Base-by-base conservation (phyloP, 129 eudicot species). In the Deinandra increscens region DNA sequence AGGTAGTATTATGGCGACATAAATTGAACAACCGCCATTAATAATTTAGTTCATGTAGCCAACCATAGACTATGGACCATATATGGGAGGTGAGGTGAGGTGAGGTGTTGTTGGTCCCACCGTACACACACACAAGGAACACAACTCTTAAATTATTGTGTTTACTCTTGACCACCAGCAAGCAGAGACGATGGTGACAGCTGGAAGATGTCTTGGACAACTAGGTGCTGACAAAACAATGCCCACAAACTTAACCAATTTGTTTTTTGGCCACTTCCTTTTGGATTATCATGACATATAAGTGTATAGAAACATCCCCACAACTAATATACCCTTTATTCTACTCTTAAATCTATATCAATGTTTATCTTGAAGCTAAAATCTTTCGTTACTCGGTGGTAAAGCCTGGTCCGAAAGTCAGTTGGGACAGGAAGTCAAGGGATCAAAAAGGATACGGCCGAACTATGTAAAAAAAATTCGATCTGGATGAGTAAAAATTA, bases 131-230 rank as follows among this genome's bases (percentile, higher is more conserved):
- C 72, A 66, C 42, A 53, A 10, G 18, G 33, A 36, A 15, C 17
- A 43, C 43, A 45, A 29, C 46, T 29, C 56, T 59, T 71, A 71
- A 71, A 71, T 71, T 59, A 71, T 60, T 60, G 76, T 44, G 76
- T 44, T 59, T 44, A 44, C 46, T 71, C 36, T 58, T 71, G 76
- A 71, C 68, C 63, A 71, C 76, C 72, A 48, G 72, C 43, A 29
- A 45, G 72, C 43, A 29, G 46, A 33, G 46, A 60, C 33, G 76
- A 71, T 59, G 22, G 76, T 59, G 76, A 71, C 76, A 60, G n/a
- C n/a, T n/a, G 44, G 68, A 71, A 42, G 76, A 71, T 60, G 76
- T 61, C 44, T 18, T 60, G 68, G 68, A 60, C 68, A 71, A 71
- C 22, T 19, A 71, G 17, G 60, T 71, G 46, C 59, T 59, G 76